These are phyloP conservation scores for Arthrobotrys entomopaga DNA, from an alignment of 2,329 filamentous ascomycete species.

Conservation along the genomic window DNA sequence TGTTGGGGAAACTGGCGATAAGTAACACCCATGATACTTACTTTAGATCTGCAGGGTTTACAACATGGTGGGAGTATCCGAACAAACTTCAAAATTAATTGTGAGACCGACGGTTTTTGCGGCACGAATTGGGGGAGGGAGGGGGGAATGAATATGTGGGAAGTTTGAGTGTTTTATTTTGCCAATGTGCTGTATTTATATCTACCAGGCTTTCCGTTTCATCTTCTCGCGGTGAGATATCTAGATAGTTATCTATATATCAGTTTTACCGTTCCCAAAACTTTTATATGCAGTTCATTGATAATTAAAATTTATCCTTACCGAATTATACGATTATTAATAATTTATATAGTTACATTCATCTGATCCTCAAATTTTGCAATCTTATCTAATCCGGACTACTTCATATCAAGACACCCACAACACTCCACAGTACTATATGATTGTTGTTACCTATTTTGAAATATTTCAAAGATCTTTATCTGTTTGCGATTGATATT, in stretches of 20 bases:
- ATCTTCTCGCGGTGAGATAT: too few species aligned
- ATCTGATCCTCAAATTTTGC: too few species aligned
- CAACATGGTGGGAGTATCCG: not conserved
- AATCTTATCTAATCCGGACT: too few species aligned
- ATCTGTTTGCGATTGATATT: not conserved
- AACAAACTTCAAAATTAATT: not conserved
- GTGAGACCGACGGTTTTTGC: conserved; percentile 28
- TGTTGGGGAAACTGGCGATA: not conserved
- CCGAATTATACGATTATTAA: not conserved
- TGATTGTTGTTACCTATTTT: too few species aligned
- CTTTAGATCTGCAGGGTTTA: not conserved
- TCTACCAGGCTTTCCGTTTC: too few species aligned
- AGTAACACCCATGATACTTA: not conserved
- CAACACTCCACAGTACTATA: not conserved
- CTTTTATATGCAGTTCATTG: too few species aligned
- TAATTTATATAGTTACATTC: too few species aligned
- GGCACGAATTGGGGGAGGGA: conserved; percentile 1
- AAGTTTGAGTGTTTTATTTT: not conserved
- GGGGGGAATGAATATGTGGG: too few species aligned
- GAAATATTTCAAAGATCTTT: not conserved
- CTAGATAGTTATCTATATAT: too few species aligned
- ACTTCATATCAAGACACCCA: not conserved
- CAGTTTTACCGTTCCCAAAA: too few species aligned
- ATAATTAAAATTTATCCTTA: not conserved
- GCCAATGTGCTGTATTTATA: too few species aligned